Conservation (phyloP, 2,329 filamentous ascomycete genomes). For the Seiridium cupressi region DNA sequence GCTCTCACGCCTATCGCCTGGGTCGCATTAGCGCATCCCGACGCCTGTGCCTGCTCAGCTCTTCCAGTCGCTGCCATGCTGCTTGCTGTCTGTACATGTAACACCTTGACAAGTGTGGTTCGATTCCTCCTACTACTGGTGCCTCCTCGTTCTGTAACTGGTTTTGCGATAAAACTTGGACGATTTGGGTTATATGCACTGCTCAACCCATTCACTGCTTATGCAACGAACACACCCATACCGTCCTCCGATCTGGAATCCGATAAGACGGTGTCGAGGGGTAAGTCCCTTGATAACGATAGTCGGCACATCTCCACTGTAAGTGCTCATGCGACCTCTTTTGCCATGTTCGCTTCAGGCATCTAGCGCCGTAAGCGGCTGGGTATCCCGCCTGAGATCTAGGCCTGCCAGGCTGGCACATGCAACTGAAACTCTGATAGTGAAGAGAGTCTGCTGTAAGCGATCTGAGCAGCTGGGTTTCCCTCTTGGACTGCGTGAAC, state of each 20-base stretch:
- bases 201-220: no score
- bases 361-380: slow-evolving; percentile 4
- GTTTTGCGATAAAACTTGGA: not conserved
- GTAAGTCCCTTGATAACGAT: not conserved
- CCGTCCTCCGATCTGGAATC: not conserved
- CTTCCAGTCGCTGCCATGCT: not conserved
- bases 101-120: not conserved
- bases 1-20: not conserved
- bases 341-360: not conserved
- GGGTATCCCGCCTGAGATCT: no score
- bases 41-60: not conserved
- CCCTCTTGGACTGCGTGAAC: no score
- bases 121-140: not conserved
- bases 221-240: not conserved
- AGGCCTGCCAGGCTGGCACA: no score
- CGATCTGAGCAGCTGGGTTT: no score
- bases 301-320: not conserved
- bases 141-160: not conserved
- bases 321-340: not conserved
- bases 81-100: not conserved
- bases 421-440: no score
- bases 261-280: not conserved
- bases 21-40: not conserved
- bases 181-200: not conserved
- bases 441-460: no score